Conservation (phyloP, 2,329 filamentous ascomycete genomes). For the Trichoderma asperellum region DNA sequence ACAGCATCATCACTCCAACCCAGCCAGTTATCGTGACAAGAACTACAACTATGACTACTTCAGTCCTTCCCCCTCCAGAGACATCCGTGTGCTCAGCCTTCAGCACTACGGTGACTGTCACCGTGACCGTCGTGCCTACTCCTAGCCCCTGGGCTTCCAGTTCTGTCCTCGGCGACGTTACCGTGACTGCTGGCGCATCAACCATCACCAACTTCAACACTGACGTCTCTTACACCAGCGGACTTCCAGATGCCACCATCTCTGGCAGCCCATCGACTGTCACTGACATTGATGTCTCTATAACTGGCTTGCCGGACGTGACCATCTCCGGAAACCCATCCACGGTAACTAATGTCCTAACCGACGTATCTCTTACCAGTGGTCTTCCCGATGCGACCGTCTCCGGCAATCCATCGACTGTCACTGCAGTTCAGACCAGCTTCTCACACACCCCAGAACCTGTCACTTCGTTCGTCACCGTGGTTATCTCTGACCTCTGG, state of each 20-base stretch:
- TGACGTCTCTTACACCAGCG: constrained; percentile 37
- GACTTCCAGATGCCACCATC: constrained; percentile 41
- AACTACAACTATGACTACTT: constrained; percentile 33
- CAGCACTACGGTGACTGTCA: constrained; percentile 36
- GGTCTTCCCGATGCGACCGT: constrained; percentile 40
- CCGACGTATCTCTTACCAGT: constrained; percentile 33
- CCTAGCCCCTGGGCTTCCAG: constrained; percentile 25
- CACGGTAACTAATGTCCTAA: constrained; percentile 39
- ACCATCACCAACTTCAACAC: constrained; percentile 41
- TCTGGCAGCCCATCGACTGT: constrained; percentile 41
- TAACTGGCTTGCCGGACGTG: constrained; percentile 36
- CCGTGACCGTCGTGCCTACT: constrained; percentile 33
- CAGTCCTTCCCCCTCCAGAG: constrained; percentile 26
- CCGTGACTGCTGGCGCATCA: constrained; percentile 37
- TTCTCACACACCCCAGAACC: constrained; percentile 33
- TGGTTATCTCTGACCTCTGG: constrained; percentile 42
- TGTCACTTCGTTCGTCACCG: constrained; percentile 33
- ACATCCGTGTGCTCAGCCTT: constrained; percentile 26
- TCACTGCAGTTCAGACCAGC: constrained; percentile 38
- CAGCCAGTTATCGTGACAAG: constrained; percentile 30
- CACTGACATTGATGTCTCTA: constrained; percentile 36
- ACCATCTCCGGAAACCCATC: constrained; percentile 38
- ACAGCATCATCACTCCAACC: constrained; percentile 36
- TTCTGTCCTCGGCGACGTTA: constrained; percentile 34
- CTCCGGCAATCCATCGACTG: constrained; percentile 39